Conservation (phyloP, 2,329 filamentous ascomycete genomes). For the Ramularia endophylla region DNA sequence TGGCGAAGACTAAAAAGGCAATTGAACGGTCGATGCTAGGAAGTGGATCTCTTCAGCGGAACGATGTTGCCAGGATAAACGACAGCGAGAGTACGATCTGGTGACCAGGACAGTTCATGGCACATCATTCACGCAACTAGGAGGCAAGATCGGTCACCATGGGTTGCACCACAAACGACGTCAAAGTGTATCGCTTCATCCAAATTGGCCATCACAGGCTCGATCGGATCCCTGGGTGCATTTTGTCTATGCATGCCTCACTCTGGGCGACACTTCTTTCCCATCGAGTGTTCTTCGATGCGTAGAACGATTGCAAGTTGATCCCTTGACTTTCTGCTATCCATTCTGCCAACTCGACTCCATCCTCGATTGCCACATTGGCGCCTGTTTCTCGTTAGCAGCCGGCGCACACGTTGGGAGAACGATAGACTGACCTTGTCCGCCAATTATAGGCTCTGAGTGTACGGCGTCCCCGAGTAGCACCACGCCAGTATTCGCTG, state of each 20-base stretch:
- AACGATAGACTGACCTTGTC: conserved; percentile 21
- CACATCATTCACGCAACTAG: too few relatives aligned
- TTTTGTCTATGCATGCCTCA: conserved; percentile 20
- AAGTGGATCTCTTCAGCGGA: too few relatives aligned
- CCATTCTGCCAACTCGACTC: conserved; percentile 29
- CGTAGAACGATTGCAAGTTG: conserved; percentile 17
- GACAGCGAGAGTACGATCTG: too few relatives aligned
- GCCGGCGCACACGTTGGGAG: too few relatives aligned
- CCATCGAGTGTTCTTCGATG: conserved; percentile 18
- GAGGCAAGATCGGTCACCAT: too few relatives aligned
- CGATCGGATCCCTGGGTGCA: conserved; percentile 17
- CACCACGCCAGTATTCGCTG: conserved; percentile 24
- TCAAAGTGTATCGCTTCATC: too few relatives aligned
- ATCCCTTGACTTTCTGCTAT: conserved; percentile 18
- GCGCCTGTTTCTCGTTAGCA: conserved; percentile 20
- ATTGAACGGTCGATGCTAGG: too few relatives aligned
- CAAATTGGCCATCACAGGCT: conserved; percentile 1
- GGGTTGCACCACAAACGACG: too few relatives aligned
- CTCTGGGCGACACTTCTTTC: conserved; percentile 16
- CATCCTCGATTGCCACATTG: conserved; percentile 37
- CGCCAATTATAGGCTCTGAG: conserved; percentile 36
- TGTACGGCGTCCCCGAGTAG: conserved; percentile 38
- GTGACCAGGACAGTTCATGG: too few relatives aligned
- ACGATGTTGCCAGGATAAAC: too few relatives aligned
- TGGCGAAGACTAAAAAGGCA: too few relatives aligned